A percentile compares a stretch with the other conserved stretches of the same genome.
Evolutionary conservation across 2,329 filamentous ascomycete genomes (phyloP).

Genomic region (Exutisphaerella laricina): DNA sequence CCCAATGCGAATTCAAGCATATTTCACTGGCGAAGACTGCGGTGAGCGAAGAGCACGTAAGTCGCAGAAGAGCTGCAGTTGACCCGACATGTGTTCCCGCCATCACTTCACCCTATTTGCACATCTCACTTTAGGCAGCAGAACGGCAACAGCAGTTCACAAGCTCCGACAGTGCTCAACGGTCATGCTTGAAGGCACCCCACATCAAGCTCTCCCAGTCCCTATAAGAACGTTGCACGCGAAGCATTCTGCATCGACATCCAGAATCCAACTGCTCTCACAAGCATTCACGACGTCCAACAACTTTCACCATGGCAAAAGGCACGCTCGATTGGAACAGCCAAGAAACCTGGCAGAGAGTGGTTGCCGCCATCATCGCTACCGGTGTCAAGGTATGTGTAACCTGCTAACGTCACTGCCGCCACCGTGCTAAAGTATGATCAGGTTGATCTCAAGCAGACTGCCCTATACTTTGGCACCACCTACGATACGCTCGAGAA

Average conservation of each 20-base stretch:
- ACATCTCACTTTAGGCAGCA: not conserved
- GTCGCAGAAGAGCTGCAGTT: too few species aligned
- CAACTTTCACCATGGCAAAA: conserved; percentile 12
- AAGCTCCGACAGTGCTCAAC: not conserved
- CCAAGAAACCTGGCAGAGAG: conserved; percentile 34
- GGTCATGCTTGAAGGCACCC: not conserved
- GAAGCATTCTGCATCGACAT: too few species aligned
- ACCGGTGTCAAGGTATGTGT: conserved; percentile 32
- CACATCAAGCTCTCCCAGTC: too few species aligned
- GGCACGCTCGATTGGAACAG: conserved; percentile 35
- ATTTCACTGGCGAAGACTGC: too few species aligned
- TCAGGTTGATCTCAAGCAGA: conserved; percentile 42
- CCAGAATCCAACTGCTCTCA: too few species aligned
- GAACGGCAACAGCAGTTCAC: not conserved
- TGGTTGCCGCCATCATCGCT: conserved; percentile 39
- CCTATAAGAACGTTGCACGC: too few species aligned
- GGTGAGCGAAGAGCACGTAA: too few species aligned
- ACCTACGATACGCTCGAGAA: conserved; percentile 47
- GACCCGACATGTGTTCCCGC: too few species aligned
- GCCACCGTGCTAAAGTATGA: not conserved
- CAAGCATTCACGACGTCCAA: not conserved
- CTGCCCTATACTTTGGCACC: conserved; percentile 43
- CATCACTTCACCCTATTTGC: too few species aligned
- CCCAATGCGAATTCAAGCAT: too few species aligned
- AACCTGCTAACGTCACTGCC: too few species aligned